Conservation (phyloP, 768 basidiomycete genomes). For the Lyophyllum atratum region DNA sequence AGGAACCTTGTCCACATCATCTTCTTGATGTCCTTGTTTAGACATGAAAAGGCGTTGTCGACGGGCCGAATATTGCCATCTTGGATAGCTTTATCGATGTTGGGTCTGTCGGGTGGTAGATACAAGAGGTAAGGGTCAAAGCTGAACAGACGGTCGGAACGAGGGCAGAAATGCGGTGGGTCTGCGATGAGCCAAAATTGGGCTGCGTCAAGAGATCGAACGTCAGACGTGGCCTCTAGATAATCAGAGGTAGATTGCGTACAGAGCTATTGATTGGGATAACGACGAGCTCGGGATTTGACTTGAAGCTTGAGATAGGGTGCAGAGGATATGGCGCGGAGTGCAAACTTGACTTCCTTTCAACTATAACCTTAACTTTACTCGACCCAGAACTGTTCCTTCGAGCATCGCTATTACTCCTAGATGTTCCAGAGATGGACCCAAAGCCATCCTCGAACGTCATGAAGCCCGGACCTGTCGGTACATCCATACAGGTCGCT, state of each 20-base stretch:
- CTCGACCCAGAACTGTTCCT: neutral
- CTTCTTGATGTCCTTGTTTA: neutral
- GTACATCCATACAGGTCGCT: constrained; percentile 21
- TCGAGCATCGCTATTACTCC: too few species aligned
- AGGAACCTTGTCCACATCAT: neutral
- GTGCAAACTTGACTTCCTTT: too few species aligned
- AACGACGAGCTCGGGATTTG: too few species aligned
- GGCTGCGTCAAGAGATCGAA: neutral
- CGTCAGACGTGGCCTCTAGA: too few species aligned
- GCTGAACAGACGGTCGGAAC: neutral
- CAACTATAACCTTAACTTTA: neutral
- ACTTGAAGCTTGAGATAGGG: too few species aligned
- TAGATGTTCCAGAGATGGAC: neutral
- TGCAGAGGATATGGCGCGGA: too few species aligned
- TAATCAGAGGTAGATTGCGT: neutral
- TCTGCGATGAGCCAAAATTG: neutral
- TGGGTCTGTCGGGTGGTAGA: neutral
- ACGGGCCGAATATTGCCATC: neutral
- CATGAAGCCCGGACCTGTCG: constrained; percentile 1
- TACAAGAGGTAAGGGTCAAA: neutral
- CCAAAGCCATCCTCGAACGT: neutral
- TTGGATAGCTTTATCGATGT: neutral
- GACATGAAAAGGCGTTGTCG: neutral
- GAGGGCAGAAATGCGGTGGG: neutral
- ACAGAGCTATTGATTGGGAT: neutral